Evolutionary conservation across 2,329 filamentous ascomycete genomes (phyloP).

Genomic region (Neoscytalidium dimidiatum): DNA sequence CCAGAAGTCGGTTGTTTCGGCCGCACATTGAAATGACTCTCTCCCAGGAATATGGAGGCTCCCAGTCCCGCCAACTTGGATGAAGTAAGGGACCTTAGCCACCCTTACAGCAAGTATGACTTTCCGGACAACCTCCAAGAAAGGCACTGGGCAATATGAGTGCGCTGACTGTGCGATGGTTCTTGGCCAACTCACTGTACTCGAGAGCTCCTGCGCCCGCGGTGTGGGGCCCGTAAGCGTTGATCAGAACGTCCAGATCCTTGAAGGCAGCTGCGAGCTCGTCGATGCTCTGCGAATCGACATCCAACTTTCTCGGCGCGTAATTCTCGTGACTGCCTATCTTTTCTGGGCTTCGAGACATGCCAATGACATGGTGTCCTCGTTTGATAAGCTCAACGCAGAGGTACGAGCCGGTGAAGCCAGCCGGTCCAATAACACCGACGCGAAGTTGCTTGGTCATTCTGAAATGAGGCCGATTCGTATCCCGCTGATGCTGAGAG

Average conservation of each 20-base stretch:
- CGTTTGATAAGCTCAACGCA: slow-evolving; percentile 35
- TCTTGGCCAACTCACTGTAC: slow-evolving; percentile 30
- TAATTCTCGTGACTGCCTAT: slow-evolving; percentile 34
- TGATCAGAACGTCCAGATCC: slow-evolving; percentile 35
- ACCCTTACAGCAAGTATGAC: slow-evolving; percentile 35
- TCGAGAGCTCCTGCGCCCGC: slow-evolving; percentile 29
- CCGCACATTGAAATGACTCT: slow-evolving; percentile 21
- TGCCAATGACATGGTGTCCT: slow-evolving; percentile 36
- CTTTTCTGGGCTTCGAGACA: slow-evolving; percentile 36
- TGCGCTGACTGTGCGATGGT: background rate
- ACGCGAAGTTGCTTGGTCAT: slow-evolving; percentile 24
- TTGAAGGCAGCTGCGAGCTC: slow-evolving; percentile 31
- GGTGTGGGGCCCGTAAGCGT: slow-evolving; percentile 37
- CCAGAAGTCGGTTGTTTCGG: slow-evolving; percentile 37
- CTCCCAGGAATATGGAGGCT: slow-evolving; percentile 33
- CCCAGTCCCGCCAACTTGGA: slow-evolving; percentile 39
- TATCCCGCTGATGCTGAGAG: too few species aligned
- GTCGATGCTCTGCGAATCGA: slow-evolving; percentile 28
- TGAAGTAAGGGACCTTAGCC: slow-evolving; percentile 32
- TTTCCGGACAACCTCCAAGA: slow-evolving; percentile 36
- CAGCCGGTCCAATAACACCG: slow-evolving; percentile 36
- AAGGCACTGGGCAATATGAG: slow-evolving; percentile 29
- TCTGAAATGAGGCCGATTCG: too few species aligned
- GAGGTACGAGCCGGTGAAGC: slow-evolving; percentile 38
- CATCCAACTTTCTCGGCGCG: slow-evolving; percentile 30